A percentile compares a stretch with the other conserved stretches of the same genome.
phyloP scores from a whole-genome alignment of 768 basidiomycete genomes.

The Mrakia gelida region DNA sequence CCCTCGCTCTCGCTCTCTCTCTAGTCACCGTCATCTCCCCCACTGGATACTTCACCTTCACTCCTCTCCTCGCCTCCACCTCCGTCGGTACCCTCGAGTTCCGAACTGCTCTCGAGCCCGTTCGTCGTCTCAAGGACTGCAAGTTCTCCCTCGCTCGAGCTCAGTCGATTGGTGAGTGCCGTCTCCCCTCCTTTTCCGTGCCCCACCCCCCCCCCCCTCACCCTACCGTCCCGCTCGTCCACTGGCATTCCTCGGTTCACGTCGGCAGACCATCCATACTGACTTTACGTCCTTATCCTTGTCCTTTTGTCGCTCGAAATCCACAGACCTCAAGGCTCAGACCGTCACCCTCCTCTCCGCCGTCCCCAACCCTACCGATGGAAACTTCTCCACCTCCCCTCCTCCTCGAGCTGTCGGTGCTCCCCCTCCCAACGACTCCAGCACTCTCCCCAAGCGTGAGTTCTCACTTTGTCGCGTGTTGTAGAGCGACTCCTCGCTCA shows the following conservation, averaged over 20 bases:
- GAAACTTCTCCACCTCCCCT: slow-evolving; percentile 24
- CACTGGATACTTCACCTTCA: slow-evolving; percentile 36
- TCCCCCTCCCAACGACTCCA: slow-evolving; percentile 25
- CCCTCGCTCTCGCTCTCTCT: neutral
- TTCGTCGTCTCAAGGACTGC: slow-evolving; percentile 46
- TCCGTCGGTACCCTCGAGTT: slow-evolving; percentile 82
- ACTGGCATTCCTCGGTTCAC: slow-evolving; percentile 2
- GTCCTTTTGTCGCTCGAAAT: too few species aligned
- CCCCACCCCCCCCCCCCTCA: neutral
- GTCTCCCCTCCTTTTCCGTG: neutral
- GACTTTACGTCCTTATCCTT: slow-evolving; percentile 28
- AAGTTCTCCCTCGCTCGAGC: slow-evolving; percentile 19
- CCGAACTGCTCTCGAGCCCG: slow-evolving; percentile 73
- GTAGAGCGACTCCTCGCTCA: slow-evolving; percentile 28
- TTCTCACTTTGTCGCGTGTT: slow-evolving; percentile 34
- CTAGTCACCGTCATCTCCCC: slow-evolving; percentile 33
- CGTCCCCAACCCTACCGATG: slow-evolving; percentile 31
- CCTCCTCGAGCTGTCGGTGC: slow-evolving; percentile 31
- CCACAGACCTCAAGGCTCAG: slow-evolving; percentile 26
- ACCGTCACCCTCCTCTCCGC: slow-evolving; percentile 26
- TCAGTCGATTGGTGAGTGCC: slow-evolving; percentile 49
- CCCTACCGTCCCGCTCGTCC: neutral
- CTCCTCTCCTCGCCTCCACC: slow-evolving; percentile 42
- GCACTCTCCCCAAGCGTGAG: slow-evolving; percentile 44
- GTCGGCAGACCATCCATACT: slow-evolving; percentile 42